Base-by-base conservation (phyloP, 805 yeast genomes). In the Nakazawaea ernobii region DNA sequence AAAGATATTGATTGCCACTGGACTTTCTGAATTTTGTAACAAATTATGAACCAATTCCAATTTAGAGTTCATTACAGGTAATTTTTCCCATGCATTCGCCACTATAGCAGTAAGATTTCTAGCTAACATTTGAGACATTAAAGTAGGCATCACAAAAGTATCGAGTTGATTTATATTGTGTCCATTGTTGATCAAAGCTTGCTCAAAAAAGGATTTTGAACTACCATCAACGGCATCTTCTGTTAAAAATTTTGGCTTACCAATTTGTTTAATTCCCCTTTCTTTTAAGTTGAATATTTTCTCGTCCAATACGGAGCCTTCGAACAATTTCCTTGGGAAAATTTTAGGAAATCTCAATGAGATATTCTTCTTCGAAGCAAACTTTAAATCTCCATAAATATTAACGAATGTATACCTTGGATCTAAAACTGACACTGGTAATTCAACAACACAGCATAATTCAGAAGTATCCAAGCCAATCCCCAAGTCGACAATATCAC, bases 401-500 rank as follows among this genome's bases (percentile, higher is more conserved):
- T 75, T 74, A 43, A 80, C 66, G 50, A 81, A 71, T 0, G 86
- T 76, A 54, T 77, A 84, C 30, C 81, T 63, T 26, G 79, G 76
- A 40, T 80, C 82, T 14, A 67, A 66, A 2, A 75, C 58, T 5
- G 66, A 59, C 5, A 58, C 53, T 0, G 91, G 91, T 26, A 77
- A 61, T 26, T 70, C 75, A 1, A 74, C 80, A 32, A 85, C 72
- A 43, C 83, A 74, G 27, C 77, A 74, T 15, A 83, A 63, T 43
- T 71, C 73, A 4, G 73, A 65, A 35, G 69, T 70, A 43, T 73
- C 65, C 41, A 70, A 57, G 6, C 62, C 68, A 1, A 66, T 62
- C 11, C 68, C 65, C 14, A 83, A 58, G 14, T 80, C 75, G 4
- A 83, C 89, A 41, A 83, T 65, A 60, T 85, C 91, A 40, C 92